phyloP scores from a whole-genome alignment of 2,329 filamentous ascomycete genomes.

The Aspergillus pseudoterreus region DNA sequence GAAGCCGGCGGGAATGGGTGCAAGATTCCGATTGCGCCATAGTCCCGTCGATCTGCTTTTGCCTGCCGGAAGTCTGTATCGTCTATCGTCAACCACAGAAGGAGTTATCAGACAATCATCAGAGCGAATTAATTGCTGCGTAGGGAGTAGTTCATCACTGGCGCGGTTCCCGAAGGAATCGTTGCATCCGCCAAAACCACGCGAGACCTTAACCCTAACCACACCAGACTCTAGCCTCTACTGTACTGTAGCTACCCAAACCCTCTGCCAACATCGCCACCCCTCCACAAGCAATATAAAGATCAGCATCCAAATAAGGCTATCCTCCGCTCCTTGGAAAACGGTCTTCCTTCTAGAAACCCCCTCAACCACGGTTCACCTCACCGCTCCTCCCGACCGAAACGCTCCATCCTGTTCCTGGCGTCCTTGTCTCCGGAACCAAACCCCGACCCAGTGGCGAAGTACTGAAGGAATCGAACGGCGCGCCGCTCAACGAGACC shows the following conservation, averaged over 20 bases:
- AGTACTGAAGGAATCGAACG: not conserved
- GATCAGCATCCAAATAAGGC: conserved; percentile 10
- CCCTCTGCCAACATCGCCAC: not conserved
- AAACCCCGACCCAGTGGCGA: not conserved
- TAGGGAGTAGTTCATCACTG: too few species aligned
- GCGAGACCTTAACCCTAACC: not conserved
- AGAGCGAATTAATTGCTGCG: too few species aligned
- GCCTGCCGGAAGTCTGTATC: too few species aligned
- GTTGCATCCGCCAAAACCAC: not conserved
- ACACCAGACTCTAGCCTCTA: not conserved
- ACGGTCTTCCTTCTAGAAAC: conserved; percentile 13
- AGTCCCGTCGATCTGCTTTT: not conserved
- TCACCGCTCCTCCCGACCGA: conserved; percentile 5
- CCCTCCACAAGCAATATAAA: conserved; percentile 7
- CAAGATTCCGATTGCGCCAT: not conserved
- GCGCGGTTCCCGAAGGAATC: not conserved
- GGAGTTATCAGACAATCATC: too few species aligned
- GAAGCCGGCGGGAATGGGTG: not conserved
- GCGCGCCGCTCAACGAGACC: not conserved
- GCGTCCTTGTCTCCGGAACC: not conserved
- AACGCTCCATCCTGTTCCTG: not conserved
- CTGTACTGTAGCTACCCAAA: not conserved
- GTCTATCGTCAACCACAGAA: too few species aligned
- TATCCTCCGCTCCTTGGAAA: conserved; percentile 12
- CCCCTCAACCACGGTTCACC: conserved; percentile 16